Percentiles rank a stretch among this genome's conserved stretches.
phyloP scores from a whole-genome alignment of 2,329 filamentous ascomycete genomes.

The Fusarium pseudocircinatum region DNA sequence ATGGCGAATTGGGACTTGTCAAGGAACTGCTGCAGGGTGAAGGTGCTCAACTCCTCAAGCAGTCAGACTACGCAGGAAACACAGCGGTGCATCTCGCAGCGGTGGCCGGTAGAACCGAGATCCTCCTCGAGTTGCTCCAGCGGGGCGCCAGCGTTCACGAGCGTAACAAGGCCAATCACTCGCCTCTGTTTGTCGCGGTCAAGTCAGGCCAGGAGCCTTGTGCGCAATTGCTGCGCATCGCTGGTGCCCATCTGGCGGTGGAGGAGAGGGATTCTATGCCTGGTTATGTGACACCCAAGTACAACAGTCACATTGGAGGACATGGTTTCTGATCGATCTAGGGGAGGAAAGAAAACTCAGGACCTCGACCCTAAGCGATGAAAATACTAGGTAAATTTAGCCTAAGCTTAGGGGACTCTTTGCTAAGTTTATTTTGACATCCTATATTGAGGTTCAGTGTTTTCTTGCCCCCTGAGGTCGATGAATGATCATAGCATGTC shows the following conservation, averaged over 20 bases:
- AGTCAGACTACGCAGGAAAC: conserved; percentile 83
- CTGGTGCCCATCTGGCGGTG: conserved; percentile 66
- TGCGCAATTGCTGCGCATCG: conserved; percentile 64
- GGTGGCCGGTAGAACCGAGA: conserved; percentile 61
- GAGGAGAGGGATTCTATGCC: conserved; percentile 50
- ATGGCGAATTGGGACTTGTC: conserved; percentile 73
- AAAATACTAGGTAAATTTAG: too few relatives aligned
- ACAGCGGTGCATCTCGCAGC: conserved; percentile 71
- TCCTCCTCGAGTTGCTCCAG: conserved; percentile 67
- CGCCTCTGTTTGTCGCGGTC: conserved; percentile 71
- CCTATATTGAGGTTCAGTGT: too few relatives aligned
- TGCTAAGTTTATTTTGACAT: too few relatives aligned
- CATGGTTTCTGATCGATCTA: background rate
- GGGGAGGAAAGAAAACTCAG: too few relatives aligned
- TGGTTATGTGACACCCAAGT: conserved; percentile 36
- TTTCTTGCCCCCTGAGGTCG: too few relatives aligned
- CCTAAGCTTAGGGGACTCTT: too few relatives aligned
- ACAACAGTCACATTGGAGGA: conserved; percentile 15
- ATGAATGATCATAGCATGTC: background rate
- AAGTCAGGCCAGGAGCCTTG: conserved; percentile 65
- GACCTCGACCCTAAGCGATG: too few relatives aligned
- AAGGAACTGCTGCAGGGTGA: conserved; percentile 74
- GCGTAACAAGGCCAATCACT: conserved; percentile 72
- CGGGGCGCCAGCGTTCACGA: conserved; percentile 74
- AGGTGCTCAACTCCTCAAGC: conserved; percentile 73